These are phyloP conservation scores for Tetrapisispora phaffii DNA, from an alignment of 805 yeast genomes.

Conservation along the genomic window DNA sequence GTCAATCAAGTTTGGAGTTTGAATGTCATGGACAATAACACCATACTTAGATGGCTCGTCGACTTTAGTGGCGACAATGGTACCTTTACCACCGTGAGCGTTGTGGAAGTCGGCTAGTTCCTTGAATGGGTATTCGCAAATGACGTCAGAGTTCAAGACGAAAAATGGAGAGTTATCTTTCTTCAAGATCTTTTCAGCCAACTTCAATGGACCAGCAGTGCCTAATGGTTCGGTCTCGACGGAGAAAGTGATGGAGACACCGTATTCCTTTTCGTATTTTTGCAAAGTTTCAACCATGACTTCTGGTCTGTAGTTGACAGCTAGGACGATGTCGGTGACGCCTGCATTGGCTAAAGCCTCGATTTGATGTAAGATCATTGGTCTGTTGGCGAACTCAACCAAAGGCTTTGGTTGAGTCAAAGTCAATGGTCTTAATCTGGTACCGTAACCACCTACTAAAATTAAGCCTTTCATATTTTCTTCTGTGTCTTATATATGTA, in stretches of 20 bases:
- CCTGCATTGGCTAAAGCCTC: conserved; percentile 98
- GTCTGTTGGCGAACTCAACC: conserved; percentile 97
- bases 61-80: conserved; percentile 98
- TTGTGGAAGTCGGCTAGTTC: conserved; percentile 89
- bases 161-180: conserved; percentile 96
- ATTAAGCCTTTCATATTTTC: conserved; percentile 98
- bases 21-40: conserved; percentile 96
- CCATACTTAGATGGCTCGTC: conserved; percentile 99
- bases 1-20: conserved; percentile 90
- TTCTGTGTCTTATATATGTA: too few relatives aligned
- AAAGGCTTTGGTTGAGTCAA: conserved; percentile 91
- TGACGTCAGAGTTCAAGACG: conserved; percentile 95
- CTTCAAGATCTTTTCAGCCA: conserved; percentile 86
- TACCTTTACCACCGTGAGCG: conserved; percentile 95
- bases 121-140: conserved; percentile 95
- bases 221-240: conserved; percentile 99
- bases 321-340: conserved; percentile 95
- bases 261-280: conserved; percentile 90
- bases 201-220: conserved; percentile 97
- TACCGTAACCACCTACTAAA: conserved; percentile 99
- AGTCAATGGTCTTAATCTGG: conserved; percentile 98
- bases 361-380: conserved; percentile 97
- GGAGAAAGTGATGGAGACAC: conserved; percentile 90
- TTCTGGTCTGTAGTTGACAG: conserved; percentile 99
- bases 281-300: conserved; percentile 93